Conservation (phyloP, 2,329 filamentous ascomycete species). For the Neofusicoccum laricinum region DNA sequence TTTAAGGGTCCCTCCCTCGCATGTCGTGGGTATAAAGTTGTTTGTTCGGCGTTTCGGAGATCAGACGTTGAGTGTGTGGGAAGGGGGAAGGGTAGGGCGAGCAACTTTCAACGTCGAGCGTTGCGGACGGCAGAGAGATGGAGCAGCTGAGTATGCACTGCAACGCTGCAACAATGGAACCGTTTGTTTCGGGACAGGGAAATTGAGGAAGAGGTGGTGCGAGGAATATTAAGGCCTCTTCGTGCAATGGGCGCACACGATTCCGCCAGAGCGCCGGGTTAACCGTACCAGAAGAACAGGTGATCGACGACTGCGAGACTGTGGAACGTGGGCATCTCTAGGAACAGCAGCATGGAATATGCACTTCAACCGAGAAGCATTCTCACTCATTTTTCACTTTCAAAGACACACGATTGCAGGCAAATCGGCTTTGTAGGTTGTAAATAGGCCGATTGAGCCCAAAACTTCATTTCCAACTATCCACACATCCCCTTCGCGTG, state of each 20-base stretch:
- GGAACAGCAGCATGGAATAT: neutral
- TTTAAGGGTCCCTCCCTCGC: neutral
- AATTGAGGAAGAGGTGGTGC: neutral
- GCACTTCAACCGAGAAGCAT: neutral
- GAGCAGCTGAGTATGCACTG: neutral
- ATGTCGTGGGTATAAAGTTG: neutral
- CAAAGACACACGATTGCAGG: neutral
- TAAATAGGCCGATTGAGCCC: constrained; percentile 6
- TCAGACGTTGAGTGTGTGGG: neutral
- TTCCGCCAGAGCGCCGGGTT: neutral
- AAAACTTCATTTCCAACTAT: constrained; percentile 16
- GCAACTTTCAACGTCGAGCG: neutral
- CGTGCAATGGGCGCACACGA: neutral
- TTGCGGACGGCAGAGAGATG: neutral
- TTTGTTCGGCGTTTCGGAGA: constrained; percentile 6
- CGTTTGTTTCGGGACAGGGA: too few species aligned
- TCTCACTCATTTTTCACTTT: neutral
- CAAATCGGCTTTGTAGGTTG: neutral
- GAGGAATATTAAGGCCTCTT: neutral
- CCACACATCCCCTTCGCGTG: constrained; percentile 10
- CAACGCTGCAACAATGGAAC: too few species aligned
- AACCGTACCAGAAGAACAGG: neutral
- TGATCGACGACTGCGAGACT: neutral
- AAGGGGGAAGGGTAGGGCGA: neutral
- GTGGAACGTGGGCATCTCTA: neutral